These are phyloP conservation scores for Boletus insuetus DNA, from an alignment of 768 basidiomycete genomes.

Conservation along the genomic window DNA sequence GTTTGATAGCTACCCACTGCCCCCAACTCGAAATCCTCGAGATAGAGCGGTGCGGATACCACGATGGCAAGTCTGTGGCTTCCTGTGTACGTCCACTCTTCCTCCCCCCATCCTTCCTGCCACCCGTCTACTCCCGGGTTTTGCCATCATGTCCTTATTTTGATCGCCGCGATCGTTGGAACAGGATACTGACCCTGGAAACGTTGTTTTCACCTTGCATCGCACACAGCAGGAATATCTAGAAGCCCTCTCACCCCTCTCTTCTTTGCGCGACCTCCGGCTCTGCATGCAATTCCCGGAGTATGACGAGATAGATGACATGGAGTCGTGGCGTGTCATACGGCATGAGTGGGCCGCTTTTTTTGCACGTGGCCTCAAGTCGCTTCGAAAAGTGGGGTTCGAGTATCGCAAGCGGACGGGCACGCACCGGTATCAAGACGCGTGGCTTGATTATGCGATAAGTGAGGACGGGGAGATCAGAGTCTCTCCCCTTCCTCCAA, in stretches of 20 bases:
- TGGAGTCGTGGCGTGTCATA: slow-evolving; percentile 31
- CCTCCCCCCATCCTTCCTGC: slow-evolving; percentile 7
- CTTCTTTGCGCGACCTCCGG: slow-evolving; percentile 29
- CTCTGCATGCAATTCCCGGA: slow-evolving; percentile 38
- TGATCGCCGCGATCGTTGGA: slow-evolving; percentile 18
- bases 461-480: slow-evolving; percentile 18
- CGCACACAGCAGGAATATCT: slow-evolving; percentile 35
- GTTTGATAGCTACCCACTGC: slow-evolving; percentile 26
- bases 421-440: slow-evolving; percentile 35
- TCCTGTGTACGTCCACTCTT: slow-evolving; percentile 32
- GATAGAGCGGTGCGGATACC: slow-evolving; percentile 36
- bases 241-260: slow-evolving; percentile 29
- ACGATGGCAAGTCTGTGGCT: slow-evolving; percentile 37
- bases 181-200: slow-evolving; percentile 31
- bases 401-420: slow-evolving; percentile 37
- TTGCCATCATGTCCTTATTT: slow-evolving; percentile 18
- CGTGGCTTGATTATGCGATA: slow-evolving; percentile 35
- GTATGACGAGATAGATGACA: slow-evolving; percentile 31
- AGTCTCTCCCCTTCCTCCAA: slow-evolving; percentile 23
- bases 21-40: slow-evolving; percentile 34
- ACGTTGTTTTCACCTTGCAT: slow-evolving; percentile 28
- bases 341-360: slow-evolving; percentile 28
- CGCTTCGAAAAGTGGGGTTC: slow-evolving; percentile 33
- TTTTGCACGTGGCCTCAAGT: slow-evolving; percentile 32
- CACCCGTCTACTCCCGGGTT: slow-evolving; percentile 12